Conservation (phyloP, 2,329 filamentous ascomycete genomes). For the Thielaviopsis ethacetica region DNA sequence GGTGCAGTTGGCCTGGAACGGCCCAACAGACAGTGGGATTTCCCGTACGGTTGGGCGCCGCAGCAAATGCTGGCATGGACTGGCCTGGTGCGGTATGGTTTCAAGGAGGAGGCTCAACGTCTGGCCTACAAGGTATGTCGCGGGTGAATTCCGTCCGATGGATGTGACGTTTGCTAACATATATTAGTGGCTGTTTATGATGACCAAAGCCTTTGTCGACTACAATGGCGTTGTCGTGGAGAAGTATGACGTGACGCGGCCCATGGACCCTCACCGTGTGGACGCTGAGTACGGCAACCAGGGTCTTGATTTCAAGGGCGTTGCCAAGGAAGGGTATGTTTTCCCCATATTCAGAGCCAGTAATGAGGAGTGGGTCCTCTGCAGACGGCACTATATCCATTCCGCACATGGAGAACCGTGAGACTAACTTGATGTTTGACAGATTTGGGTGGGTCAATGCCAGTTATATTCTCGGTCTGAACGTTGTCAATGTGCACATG, state of each 20-base stretch:
- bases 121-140: conserved; percentile 55
- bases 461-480: conserved; percentile 85
- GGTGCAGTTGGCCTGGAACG: conserved; percentile 63
- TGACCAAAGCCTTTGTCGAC: conserved; percentile 94
- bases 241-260: conserved; percentile 92
- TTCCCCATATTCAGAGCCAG: background rate
- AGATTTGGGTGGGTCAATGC: conserved; percentile 99
- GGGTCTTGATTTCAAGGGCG: conserved; percentile 85
- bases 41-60: conserved; percentile 93
- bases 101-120: conserved; percentile 74
- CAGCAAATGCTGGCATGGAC: conserved; percentile 98
- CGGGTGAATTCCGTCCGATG: background rate
- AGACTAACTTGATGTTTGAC: conserved; percentile 5
- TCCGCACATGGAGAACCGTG: background rate
- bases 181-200: conserved; percentile 78
- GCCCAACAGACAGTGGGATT: conserved; percentile 96
- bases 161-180: background rate
- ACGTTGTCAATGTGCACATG: conserved; percentile 79
- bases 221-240: conserved; percentile 97
- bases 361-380: background rate
- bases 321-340: conserved; percentile 85
- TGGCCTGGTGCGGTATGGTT: conserved; percentile 79
- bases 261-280: conserved; percentile 80
- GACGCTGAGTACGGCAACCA: conserved; percentile 98
- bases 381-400: background rate